phyloP scores from a whole-genome alignment of 2,329 filamentous ascomycete genomes.

The Macroventuria anomochaeta region DNA sequence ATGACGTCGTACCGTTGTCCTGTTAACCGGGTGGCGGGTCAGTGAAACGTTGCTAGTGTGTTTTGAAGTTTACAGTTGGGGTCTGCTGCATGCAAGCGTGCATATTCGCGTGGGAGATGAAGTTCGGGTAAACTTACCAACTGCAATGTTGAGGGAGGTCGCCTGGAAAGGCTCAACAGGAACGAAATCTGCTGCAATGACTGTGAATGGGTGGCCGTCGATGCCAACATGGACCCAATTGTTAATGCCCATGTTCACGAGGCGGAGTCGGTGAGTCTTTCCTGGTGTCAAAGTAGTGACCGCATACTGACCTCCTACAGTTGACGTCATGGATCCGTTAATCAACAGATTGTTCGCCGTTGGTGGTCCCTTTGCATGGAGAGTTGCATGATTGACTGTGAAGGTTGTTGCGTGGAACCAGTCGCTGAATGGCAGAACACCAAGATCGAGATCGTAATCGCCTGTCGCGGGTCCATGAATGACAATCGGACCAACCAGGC shows the following conservation, averaged over 20 bases:
- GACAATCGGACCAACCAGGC: conserved; percentile 50
- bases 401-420: conserved; percentile 38
- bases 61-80: conserved; percentile 18
- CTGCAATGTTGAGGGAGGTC: conserved; percentile 42
- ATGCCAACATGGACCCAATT: conserved; percentile 33
- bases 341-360: conserved; percentile 57
- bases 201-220: conserved; percentile 50
- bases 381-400: conserved; percentile 40
- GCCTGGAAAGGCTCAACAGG: conserved; percentile 53
- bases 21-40: conserved; percentile 23
- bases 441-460: conserved; percentile 54
- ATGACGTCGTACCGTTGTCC: conserved; percentile 52
- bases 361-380: conserved; percentile 50
- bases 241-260: conserved; percentile 49
- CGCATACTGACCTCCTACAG: conserved; percentile 41
- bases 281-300: conserved; percentile 46
- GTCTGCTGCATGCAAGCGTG: conserved; percentile 10
- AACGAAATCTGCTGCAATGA: conserved; percentile 54
- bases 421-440: conserved; percentile 50
- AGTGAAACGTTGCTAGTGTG: conserved; percentile 27
- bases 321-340: conserved; percentile 62
- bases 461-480: conserved; percentile 51
- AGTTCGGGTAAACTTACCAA: conserved; percentile 38
- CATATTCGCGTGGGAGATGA: conserved; percentile 7
- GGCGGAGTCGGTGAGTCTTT: conserved; percentile 54